These are phyloP conservation scores for Excoecaria agallocha DNA, from an alignment of 345 rosid genomes.

Conservation along the genomic window DNA sequence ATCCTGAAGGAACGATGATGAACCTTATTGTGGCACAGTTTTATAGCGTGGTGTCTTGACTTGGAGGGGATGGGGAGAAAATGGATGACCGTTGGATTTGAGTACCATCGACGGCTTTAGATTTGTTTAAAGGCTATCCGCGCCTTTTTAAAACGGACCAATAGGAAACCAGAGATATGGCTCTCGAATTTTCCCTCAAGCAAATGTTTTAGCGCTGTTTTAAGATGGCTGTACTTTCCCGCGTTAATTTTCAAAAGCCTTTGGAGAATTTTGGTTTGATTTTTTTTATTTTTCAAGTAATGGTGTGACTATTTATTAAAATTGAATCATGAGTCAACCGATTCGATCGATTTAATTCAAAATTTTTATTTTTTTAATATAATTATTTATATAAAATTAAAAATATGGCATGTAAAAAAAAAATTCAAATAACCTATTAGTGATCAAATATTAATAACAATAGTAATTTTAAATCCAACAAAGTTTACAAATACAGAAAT, in stretches of 20 bases:
- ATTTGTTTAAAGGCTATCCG: constrained; percentile 7
- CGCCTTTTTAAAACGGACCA: constrained; percentile 16
- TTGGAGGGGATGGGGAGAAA: not conserved
- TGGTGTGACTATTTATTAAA: too few relatives aligned
- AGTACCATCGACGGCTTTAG: constrained; percentile 1
- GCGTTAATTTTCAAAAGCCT: constrained; percentile 10
- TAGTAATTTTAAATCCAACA: too few relatives aligned
- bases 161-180: constrained; percentile 5
- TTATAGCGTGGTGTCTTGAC: constrained; percentile 1
- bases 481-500: too few relatives aligned
- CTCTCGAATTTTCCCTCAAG: not conserved
- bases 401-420: too few relatives aligned
- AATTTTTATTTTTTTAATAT: too few relatives aligned
- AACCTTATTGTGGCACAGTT: not conserved
- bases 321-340: too few relatives aligned
- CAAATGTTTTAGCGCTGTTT: not conserved
- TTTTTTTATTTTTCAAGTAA: too few relatives aligned
- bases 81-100: constrained; percentile 16
- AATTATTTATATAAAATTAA: too few relatives aligned
- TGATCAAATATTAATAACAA: too few relatives aligned
- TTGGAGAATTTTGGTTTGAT: not conserved
- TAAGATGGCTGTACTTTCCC: constrained; percentile 13
- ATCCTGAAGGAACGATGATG: not conserved
- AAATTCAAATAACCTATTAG: too few relatives aligned
- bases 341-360: too few relatives aligned